Conservation (phyloP, 164 flowering plant species). For the Warburgia ugandensis region DNA sequence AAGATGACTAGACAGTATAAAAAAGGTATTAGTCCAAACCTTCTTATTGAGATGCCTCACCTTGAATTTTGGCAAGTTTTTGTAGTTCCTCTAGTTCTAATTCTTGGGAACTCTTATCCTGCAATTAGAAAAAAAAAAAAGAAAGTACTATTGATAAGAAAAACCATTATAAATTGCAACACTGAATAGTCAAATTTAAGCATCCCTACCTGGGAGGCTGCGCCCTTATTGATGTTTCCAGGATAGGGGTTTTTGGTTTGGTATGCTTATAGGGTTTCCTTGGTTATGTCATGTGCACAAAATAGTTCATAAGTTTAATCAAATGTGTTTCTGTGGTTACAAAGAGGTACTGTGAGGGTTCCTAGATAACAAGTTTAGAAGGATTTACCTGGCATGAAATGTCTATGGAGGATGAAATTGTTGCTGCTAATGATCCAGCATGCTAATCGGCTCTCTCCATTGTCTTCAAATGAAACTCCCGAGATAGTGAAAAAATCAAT, state of each 20-base stretch:
- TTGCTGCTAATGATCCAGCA: constrained; percentile 58
- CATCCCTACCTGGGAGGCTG: constrained; percentile 46
- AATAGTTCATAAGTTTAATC: neutral
- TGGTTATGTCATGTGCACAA: constrained; percentile 19
- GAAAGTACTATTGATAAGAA: neutral
- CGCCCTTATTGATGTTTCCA: constrained; percentile 76
- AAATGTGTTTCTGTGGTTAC: too few relatives aligned
- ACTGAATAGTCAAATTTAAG: neutral
- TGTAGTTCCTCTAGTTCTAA: constrained; percentile 74
- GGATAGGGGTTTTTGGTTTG: constrained; percentile 73
- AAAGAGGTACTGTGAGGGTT: too few relatives aligned
- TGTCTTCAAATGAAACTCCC: constrained; percentile 93
- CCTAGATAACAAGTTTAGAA: neutral
- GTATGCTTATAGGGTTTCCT: constrained; percentile 54
- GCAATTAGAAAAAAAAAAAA: neutral
- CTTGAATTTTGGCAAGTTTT: constrained; percentile 73
- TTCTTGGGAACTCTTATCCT: constrained; percentile 49
- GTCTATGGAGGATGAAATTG: constrained; percentile 45
- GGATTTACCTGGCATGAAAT: constrained; percentile 42
- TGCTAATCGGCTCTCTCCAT: constrained; percentile 68
- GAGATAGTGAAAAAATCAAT: neutral
- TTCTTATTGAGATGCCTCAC: constrained; percentile 83
- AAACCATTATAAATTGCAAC: neutral
- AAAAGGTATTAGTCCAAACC: too few relatives aligned
- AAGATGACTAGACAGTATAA: too few relatives aligned